phyloP scores from a whole-genome alignment of 805 yeast genomes.

The Metschnikowia proteae region DNA sequence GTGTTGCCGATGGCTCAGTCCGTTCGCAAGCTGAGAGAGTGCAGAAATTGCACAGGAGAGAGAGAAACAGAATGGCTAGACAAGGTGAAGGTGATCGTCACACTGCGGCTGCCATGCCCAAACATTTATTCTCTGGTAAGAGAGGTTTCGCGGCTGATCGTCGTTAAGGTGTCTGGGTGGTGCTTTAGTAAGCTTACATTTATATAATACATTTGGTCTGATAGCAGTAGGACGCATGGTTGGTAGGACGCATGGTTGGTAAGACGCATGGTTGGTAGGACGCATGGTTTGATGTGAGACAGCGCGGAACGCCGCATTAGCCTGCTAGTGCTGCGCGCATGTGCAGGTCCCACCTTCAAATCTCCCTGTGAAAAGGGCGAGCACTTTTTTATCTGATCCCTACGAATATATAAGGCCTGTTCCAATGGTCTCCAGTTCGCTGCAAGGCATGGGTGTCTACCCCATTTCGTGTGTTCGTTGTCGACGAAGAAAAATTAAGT shows the following conservation, averaged over 20 bases:
- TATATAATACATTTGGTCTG: neutral
- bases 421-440: neutral
- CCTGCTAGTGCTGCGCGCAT: neutral
- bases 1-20: conserved; percentile 75
- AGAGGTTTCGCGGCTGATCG: conserved; percentile 93
- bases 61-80: conserved; percentile 86
- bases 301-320: conserved; percentile 4
- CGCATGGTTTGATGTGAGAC: neutral
- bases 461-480: conserved; percentile 19
- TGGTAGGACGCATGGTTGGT: neutral
- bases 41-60: conserved; percentile 87
- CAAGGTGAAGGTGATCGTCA: conserved; percentile 97
- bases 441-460: conserved; percentile 8
- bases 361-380: neutral
- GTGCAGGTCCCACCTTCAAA: neutral
- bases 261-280: too few species aligned
- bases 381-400: neutral
- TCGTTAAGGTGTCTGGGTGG: conserved; percentile 47
- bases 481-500: conserved; percentile 19
- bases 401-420: too few species aligned
- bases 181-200: neutral
- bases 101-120: conserved; percentile 77
- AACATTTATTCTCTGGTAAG: conserved; percentile 94
- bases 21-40: conserved; percentile 84
- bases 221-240: neutral